Evolutionary conservation across 805 yeast species (phyloP), one percentile per base, ranked within the genome.

Genomic region (Kluyveromyces dobzhanskii): DNA sequence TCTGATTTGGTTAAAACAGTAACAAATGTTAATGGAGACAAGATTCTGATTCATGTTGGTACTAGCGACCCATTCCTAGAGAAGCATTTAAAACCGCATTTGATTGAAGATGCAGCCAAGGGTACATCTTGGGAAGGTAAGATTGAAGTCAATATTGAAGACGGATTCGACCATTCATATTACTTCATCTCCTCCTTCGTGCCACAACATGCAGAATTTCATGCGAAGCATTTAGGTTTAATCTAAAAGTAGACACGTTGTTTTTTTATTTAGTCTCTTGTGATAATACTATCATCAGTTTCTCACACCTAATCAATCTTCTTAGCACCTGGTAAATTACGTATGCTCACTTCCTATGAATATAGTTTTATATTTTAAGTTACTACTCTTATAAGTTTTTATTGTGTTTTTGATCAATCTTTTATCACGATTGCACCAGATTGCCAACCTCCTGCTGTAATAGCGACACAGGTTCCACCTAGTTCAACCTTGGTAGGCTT

Each of bases 111-210:
- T 35, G 73, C 76, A 2, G 70, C 80, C 4, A 67, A 75, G 48
- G 73, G 71, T 23, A 65, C 83, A 1, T 59, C 62, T 5, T 80
- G 80, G 61, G 73, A 72, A 42, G 83, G 77, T 4, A 69, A 74
- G 40, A 70, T 90, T 42, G 66, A 73, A 23, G 59, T 83, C 35
- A 64, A 75, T 21, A 51, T 76, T 26, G 94, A 75, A 14, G 87
- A 83, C 1, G 95, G 88, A 3, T 90, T 78, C 55, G 97, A 92
- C 54, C 98, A 90, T 57, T 80, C 88, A 35, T 90, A 88, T 67
- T 92, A 74, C 62, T 90, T 87, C 59, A 72, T 90, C 41, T 72
- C 88, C 38, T 63, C 85, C 0, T 88, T 87, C 61, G 81, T 81
- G 10, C 80, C 74, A 40, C 84, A 78, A 26, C 97, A 92, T 59